A percentile compares a stretch with the other conserved stretches of the same genome.
Conservation (phyloP, 805 yeast species). For the Myxozyma lipomycoides region DNA sequence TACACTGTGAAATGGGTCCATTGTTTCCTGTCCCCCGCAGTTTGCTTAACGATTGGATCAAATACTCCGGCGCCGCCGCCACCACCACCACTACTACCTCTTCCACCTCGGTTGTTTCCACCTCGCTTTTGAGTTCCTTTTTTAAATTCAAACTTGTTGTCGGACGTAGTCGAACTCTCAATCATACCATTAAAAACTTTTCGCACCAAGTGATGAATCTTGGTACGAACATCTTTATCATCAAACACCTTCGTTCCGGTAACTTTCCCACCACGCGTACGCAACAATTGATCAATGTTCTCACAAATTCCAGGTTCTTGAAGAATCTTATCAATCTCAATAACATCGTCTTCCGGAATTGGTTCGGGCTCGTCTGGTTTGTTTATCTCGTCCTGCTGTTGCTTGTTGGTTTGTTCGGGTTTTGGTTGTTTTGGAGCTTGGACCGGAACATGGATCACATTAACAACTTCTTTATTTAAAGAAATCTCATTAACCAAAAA, state of each 20-base stretch:
- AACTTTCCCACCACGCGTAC: background rate
- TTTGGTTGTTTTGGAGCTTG: slow-evolving; percentile 43
- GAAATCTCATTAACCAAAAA: slow-evolving; percentile 89
- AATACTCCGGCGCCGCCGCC: background rate
- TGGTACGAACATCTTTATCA: slow-evolving; percentile 71
- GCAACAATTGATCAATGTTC: slow-evolving; percentile 1
- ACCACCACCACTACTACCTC: no score
- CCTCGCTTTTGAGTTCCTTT: background rate
- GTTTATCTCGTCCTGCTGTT: slow-evolving; percentile 32
- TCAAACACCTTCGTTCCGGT: slow-evolving; percentile 44
- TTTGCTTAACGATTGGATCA: slow-evolving; percentile 9
- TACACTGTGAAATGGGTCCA: slow-evolving; percentile 74
- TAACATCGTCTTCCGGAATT: background rate
- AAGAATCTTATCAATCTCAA: slow-evolving; percentile 51
- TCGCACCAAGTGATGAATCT: slow-evolving; percentile 72
- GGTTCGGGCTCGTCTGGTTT: slow-evolving; percentile 19
- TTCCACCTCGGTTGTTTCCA: background rate
- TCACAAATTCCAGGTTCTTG: slow-evolving; percentile 56
- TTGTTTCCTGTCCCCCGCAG: slow-evolving; percentile 57
- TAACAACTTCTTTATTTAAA: slow-evolving; percentile 63
- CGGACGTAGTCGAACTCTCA: slow-evolving; percentile 72
- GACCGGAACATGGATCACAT: slow-evolving; percentile 69
- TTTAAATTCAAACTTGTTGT: slow-evolving; percentile 61
- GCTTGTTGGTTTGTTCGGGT: slow-evolving; percentile 36
- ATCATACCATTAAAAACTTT: slow-evolving; percentile 66